Base-by-base conservation (phyloP, 208 protist species). In the Phytomonas sp. region DNA sequence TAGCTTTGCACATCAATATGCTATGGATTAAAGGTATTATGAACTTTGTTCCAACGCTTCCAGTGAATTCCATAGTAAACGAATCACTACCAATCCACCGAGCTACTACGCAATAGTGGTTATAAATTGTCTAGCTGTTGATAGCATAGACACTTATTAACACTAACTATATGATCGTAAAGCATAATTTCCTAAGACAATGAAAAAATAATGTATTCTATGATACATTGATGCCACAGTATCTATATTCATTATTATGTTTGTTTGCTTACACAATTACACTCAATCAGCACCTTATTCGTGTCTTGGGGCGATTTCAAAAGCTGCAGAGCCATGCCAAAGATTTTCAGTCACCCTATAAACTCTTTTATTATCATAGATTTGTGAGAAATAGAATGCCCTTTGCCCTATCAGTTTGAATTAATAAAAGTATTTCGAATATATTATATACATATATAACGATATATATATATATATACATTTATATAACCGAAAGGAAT, bases 401-500 rank as follows among this genome's bases (percentile, higher is more conserved):
- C 6, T 34, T 46, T 29, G 33, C 26, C 63, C 40, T 70, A 62
- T 65, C 37, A 31, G 46, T 70, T 70, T 67, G 8, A 34, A 77
- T 32, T 30, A 70, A 15, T 73, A 26, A 26, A 67, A 61, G 68
- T 33, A 72, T 62, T 61, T 74, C 29, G 65, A 2, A 60, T 64
- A 46, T 29, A 68, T 71, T 34, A 26, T 30, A 46, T 34, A 70
- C 33, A 67, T 17, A 64, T 60, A 56, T 51, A 68, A 68, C 23
- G 0, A 66, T 4, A 66, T 26, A 65, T n/a, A 67, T 30, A 67
- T 28, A 28, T 31, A 72, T 4, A 74, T 29, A 36, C 36, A 75
- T 34, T 61, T 66, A 70, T 69, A 46, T 5, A 69, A 69, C 40
- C 5, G 60, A 73, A 68, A 59, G 68, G 34, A 36, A 74, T 33